phyloP scores from a whole-genome alignment of 768 basidiomycete species.

The Agrocybe pediades region DNA sequence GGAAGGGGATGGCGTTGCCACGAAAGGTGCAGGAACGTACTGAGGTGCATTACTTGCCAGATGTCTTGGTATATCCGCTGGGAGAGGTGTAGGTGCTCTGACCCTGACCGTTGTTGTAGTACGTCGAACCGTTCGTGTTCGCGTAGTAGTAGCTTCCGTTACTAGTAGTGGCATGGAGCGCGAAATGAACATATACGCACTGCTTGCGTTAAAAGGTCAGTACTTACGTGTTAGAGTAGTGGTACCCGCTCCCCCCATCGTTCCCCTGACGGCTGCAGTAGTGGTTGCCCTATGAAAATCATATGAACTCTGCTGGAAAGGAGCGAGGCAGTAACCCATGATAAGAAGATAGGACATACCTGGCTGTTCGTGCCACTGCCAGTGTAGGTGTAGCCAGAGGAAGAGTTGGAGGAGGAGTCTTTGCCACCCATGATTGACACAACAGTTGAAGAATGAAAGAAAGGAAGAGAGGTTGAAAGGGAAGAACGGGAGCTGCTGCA shows the following conservation, averaged over 20 bases:
- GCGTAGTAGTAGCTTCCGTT: constrained; percentile 65
- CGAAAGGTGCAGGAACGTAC: too few relatives aligned
- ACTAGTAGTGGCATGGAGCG: constrained; percentile 1
- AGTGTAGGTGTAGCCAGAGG: constrained; percentile 40
- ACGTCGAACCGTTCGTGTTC: constrained; percentile 62
- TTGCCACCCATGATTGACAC: constrained; percentile 16
- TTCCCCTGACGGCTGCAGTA: constrained; percentile 56
- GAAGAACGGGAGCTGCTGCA: neutral
- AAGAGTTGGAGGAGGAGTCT: constrained; percentile 15
- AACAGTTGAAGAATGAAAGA: constrained; percentile 7
- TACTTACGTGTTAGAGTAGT: constrained; percentile 66
- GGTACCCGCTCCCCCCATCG: constrained; percentile 46
- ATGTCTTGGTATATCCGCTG: constrained; percentile 23
- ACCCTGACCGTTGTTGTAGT: constrained; percentile 55
- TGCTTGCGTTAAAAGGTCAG: too few relatives aligned
- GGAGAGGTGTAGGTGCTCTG: constrained; percentile 53
- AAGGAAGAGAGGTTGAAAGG: neutral
- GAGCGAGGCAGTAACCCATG: neutral
- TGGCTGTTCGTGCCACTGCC: constrained; percentile 51
- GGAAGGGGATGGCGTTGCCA: too few relatives aligned
- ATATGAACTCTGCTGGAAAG: neutral
- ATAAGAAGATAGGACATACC: constrained; percentile 3
- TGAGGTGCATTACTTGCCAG: constrained; percentile 10
- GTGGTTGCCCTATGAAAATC: constrained; percentile 53
- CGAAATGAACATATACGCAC: constrained; percentile 13